Conservation (phyloP, 192 early-diverging fungal species). For the Mortierella antarctica region DNA sequence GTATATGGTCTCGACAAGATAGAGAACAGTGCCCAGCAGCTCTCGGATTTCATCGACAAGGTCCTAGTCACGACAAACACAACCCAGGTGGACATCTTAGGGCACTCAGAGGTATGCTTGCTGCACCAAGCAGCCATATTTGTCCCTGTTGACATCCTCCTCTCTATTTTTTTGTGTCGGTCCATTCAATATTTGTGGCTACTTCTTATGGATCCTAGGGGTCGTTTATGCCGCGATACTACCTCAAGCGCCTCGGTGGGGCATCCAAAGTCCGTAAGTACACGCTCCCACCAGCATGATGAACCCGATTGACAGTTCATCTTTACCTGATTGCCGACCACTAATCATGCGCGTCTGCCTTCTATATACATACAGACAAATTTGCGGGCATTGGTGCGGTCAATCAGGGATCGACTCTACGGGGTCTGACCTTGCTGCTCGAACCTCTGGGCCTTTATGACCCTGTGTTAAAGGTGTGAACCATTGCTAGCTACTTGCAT, state of each 20-base stretch:
- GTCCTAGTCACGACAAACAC: constrained; percentile 1
- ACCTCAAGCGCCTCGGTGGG: constrained; percentile 11
- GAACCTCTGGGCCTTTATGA: neutral
- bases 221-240: constrained; percentile 8
- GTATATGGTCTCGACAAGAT: constrained; percentile 5
- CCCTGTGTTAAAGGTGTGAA: neutral
- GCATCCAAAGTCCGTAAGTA: constrained; percentile 10
- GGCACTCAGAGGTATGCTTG: neutral
- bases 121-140: neutral
- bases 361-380: neutral
- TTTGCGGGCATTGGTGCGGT: neutral
- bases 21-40: constrained; percentile 3
- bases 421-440: neutral
- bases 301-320: neutral
- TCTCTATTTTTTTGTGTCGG: neutral
- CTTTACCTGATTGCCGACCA: neutral
- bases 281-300: neutral
- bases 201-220: neutral
- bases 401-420: neutral
- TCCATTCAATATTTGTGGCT: neutral
- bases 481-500: neutral
- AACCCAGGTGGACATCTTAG: constrained; percentile 6
- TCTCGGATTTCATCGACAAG: constrained; percentile 8
- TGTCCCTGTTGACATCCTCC: neutral
- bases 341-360: neutral